Conservation (phyloP, 768 basidiomycete genomes). For the Serendipita indica region DNA sequence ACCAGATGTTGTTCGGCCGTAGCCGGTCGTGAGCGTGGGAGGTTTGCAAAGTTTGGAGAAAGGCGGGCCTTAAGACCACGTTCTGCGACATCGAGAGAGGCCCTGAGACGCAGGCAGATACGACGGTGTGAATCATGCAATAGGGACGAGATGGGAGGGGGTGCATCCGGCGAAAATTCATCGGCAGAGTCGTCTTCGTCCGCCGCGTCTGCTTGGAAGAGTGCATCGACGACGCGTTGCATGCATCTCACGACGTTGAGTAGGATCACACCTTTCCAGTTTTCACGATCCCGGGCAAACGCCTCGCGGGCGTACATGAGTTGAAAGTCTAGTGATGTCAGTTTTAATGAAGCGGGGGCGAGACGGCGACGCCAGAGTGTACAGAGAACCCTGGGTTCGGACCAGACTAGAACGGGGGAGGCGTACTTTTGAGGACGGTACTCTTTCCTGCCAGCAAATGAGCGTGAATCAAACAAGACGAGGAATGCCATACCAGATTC, state of each 20-base stretch:
- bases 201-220: slow-evolving; percentile 7
- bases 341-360: neutral
- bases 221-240: slow-evolving; percentile 15
- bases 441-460: neutral
- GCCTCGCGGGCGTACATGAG: slow-evolving; percentile 13
- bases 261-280: slow-evolving; percentile 16
- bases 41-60: neutral
- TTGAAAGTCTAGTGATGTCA: slow-evolving; percentile 12
- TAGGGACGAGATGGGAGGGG: neutral
- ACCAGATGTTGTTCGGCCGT: slow-evolving; percentile 1
- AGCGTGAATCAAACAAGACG: neutral
- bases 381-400: neutral
- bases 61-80: neutral
- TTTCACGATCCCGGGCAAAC: slow-evolving; percentile 12
- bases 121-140: neutral
- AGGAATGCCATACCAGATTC: slow-evolving; percentile 2
- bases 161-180: slow-evolving; percentile 4
- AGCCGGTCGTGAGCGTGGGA: neutral
- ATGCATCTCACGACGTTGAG: slow-evolving; percentile 17
- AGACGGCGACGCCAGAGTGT: neutral
- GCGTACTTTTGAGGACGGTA: slow-evolving; percentile 2
- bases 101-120: neutral
- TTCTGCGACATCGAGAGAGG: neutral
- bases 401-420: neutral
- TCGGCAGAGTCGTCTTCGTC: neutral